Evolutionary conservation across 2,329 filamentous ascomycete species (phyloP).

Genomic region (Ceratocystis smalleyi): DNA sequence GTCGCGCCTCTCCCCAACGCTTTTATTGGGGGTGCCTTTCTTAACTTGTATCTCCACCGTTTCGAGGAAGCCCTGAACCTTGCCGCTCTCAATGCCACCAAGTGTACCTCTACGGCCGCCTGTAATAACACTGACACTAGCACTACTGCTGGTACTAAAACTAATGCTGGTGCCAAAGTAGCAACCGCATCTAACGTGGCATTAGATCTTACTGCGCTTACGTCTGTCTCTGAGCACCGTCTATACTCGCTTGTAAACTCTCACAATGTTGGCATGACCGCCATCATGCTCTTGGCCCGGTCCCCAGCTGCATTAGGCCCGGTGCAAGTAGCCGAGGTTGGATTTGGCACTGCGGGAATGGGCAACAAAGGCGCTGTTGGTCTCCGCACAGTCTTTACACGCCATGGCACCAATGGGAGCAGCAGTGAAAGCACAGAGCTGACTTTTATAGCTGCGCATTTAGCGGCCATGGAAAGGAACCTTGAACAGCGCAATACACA

Average conservation of each 20-base stretch:
- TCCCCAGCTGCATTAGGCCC: constrained; percentile 43
- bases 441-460: constrained; percentile 76
- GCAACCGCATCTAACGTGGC: neutral
- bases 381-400: constrained; percentile 48
- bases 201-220: constrained; percentile 17
- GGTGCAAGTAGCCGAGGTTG: constrained; percentile 65
- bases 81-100: constrained; percentile 36
- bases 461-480: constrained; percentile 75
- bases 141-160: too few relatives aligned
- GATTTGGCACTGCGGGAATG: constrained; percentile 75
- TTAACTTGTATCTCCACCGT: constrained; percentile 58
- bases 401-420: constrained; percentile 22
- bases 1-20: constrained; percentile 69
- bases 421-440: constrained; percentile 40
- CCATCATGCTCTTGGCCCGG: constrained; percentile 68
- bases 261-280: constrained; percentile 77
- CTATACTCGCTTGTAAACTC: constrained; percentile 56
- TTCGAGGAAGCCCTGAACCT: constrained; percentile 57
- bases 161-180: neutral
- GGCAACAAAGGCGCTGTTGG: constrained; percentile 92
- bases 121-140: constrained; percentile 6
- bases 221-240: constrained; percentile 20
- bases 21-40: constrained; percentile 69
- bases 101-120: constrained; percentile 15
- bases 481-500: constrained; percentile 64